Percentiles rank a stretch among this genome's conserved stretches.
Conservation (phyloP, 2,329 filamentous ascomycete species). For the Fusarium sp. region DNA sequence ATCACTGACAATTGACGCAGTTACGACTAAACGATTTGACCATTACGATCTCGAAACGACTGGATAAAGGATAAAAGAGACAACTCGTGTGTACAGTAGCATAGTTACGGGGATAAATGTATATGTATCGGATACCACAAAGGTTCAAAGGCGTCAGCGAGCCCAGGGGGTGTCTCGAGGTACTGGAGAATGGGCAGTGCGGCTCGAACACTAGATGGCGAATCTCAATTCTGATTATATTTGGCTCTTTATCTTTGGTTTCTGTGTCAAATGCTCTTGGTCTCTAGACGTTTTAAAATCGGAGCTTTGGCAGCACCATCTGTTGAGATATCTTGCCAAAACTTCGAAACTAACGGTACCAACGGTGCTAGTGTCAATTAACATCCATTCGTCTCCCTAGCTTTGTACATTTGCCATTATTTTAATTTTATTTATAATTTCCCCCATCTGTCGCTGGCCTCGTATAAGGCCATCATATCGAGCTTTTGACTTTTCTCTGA, state of each 20-base stretch:
- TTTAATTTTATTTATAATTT: not conserved
- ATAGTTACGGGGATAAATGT: slow-evolving; percentile 38
- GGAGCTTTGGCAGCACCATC: not conserved
- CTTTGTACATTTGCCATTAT: not conserved
- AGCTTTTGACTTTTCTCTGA: not conserved
- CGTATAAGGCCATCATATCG: not conserved
- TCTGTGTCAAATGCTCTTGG: not conserved
- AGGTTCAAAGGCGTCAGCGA: slow-evolving; percentile 21
- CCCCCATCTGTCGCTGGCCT: not conserved
- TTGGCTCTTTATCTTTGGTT: not conserved
- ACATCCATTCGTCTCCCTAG: not conserved
- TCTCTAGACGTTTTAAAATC: not conserved
- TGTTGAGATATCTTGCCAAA: not conserved
- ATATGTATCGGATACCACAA: slow-evolving; percentile 44
- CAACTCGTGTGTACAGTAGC: slow-evolving; percentile 41
- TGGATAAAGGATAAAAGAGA: slow-evolving; percentile 16
- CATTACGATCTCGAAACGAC: slow-evolving; percentile 11
- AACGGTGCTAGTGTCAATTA: not conserved
- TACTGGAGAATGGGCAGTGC: slow-evolving; percentile 4
- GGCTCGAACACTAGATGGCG: slow-evolving; percentile 36
- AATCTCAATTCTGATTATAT: slow-evolving; percentile 33
- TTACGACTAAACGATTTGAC: slow-evolving; percentile 29
- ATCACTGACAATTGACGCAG: slow-evolving; percentile 14
- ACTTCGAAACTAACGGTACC: not conserved
- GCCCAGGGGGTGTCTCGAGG: slow-evolving; percentile 6